A percentile compares a stretch with the other conserved stretches of the same genome.
These are phyloP conservation scores for Sideroxylon spinosum DNA, from an alignment of 179 eudicot species.

Conservation along the genomic window DNA sequence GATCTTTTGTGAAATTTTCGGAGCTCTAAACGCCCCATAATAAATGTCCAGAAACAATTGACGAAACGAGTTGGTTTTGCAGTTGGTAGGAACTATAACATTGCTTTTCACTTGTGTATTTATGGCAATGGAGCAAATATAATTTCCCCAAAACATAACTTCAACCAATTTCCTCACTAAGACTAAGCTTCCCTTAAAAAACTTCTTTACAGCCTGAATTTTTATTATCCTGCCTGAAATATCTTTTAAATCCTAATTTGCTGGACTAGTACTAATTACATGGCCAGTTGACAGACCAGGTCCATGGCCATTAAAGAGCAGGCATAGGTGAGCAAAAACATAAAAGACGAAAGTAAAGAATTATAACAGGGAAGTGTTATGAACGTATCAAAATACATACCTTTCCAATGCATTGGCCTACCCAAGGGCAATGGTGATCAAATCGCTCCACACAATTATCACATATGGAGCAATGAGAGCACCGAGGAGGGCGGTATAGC, in stretches of 20 bases:
- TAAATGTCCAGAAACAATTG: background rate
- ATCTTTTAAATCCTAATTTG: background rate
- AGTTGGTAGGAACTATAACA: background rate
- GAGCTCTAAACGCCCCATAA: no score
- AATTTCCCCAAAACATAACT: background rate
- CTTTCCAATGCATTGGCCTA: conserved; percentile 53
- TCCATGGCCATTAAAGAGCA: background rate
- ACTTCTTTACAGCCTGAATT: background rate
- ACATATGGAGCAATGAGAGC: conserved; percentile 73
- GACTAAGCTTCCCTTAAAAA: background rate
- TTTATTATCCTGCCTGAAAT: background rate
- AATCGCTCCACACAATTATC: conserved; percentile 71
- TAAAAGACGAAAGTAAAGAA: background rate
- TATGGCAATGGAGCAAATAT: background rate
- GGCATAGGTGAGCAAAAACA: background rate
- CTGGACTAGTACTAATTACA: no score
- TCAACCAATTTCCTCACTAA: background rate
- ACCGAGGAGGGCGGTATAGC: conserved; percentile 78
- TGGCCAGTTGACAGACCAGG: background rate
- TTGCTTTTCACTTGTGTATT: background rate
- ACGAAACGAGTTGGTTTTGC: no score
- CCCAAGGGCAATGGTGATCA: conserved; percentile 83
- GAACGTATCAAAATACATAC: conserved; percentile 8
- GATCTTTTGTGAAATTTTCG: no score
- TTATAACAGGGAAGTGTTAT: background rate